Conservation (phyloP, 2,329 filamentous ascomycete genomes). For the Monilinia vaccinii-corymbosi region DNA sequence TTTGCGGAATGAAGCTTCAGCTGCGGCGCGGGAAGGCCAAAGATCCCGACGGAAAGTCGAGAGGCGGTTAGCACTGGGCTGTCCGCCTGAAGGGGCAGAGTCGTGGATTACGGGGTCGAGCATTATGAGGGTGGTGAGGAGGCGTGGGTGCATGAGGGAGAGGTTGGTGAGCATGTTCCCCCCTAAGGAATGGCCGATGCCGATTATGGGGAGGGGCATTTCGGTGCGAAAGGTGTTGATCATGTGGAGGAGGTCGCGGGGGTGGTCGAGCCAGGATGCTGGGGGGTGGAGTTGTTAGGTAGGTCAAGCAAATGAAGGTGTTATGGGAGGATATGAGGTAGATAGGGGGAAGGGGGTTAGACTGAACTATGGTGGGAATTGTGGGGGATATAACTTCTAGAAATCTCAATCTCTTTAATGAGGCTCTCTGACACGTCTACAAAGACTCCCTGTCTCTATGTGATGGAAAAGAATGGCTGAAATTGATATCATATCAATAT, state of each 20-base stretch:
- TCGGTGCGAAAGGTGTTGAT: conserved; percentile 73
- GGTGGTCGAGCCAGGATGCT: conserved; percentile 75
- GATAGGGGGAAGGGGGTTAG: neutral
- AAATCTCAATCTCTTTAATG: neutral
- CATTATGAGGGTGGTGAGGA: conserved; percentile 66
- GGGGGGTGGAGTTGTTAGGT: conserved; percentile 28
- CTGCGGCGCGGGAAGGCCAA: conserved; percentile 70
- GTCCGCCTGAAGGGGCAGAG: conserved; percentile 33
- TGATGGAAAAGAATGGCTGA: too few relatives aligned
- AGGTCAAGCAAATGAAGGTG: too few relatives aligned
- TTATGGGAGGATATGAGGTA: neutral
- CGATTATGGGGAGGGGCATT: conserved; percentile 70
- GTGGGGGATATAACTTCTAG: neutral
- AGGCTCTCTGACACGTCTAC: neutral
- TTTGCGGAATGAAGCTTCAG: conserved; percentile 55
- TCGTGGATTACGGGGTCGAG: conserved; percentile 74
- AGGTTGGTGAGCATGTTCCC: conserved; percentile 64
- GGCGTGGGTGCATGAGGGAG: conserved; percentile 68
- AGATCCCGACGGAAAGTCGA: conserved; percentile 67
- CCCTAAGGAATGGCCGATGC: conserved; percentile 84
- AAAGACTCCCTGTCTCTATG: neutral
- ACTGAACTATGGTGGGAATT: neutral
- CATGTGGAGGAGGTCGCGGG: conserved; percentile 73
- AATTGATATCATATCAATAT: too few relatives aligned
- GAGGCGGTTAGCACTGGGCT: conserved; percentile 40